These are phyloP conservation scores for Citrullus mucosospermus DNA, from an alignment of 306 rosid species.

Conservation along the genomic window DNA sequence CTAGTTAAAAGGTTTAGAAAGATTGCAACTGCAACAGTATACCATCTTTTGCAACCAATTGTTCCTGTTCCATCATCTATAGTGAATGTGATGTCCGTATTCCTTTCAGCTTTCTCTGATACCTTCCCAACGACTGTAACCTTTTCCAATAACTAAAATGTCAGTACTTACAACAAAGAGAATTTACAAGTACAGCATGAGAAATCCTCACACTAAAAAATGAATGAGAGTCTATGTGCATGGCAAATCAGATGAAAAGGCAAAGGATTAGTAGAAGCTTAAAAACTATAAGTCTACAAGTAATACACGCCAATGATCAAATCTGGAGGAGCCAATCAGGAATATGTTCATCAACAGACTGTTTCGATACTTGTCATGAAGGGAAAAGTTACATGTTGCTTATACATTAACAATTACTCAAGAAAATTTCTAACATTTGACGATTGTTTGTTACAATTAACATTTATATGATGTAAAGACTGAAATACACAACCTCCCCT, in stretches of 20 bases:
- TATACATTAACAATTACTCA: neutral
- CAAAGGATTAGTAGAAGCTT: neutral
- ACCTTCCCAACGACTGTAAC: slow-evolving; percentile 53
- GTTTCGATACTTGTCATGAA: neutral
- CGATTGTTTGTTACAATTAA: neutral
- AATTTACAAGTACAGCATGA: neutral
- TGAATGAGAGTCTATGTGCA: too few species aligned
- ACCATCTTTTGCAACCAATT: slow-evolving; percentile 85
- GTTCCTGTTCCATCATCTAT: slow-evolving; percentile 90
- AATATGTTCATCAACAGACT: neutral
- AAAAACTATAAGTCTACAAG: neutral
- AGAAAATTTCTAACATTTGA: too few species aligned
- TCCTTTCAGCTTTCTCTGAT: slow-evolving; percentile 59
- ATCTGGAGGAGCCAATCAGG: neutral
- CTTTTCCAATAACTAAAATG: slow-evolving; percentile 9
- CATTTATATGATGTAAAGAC: neutral
- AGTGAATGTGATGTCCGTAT: slow-evolving; percentile 48
- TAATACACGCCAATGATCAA: neutral
- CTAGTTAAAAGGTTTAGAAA: neutral
- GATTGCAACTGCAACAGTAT: neutral
- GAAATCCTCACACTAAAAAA: neutral
- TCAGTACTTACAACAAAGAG: neutral
- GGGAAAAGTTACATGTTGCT: neutral
- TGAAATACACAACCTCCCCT: neutral
- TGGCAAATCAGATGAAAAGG: neutral